A percentile compares a stretch with the other conserved stretches of the same genome.
phyloP scores from a whole-genome alignment of 352 stramenopile species.

The Aphanomyces invadans region DNA sequence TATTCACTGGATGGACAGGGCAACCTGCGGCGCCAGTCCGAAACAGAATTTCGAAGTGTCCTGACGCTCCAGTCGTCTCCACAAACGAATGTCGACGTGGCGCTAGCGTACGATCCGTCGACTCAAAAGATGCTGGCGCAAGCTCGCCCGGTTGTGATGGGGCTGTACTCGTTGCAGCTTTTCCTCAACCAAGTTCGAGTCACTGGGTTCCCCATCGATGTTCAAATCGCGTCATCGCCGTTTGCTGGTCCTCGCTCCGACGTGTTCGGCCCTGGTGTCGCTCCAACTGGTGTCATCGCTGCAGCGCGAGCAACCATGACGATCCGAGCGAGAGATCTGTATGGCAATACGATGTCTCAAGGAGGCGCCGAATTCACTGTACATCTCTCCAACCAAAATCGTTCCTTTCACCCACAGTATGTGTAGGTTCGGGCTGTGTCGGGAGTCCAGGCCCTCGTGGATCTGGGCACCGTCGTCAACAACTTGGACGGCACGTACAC shows the following conservation, averaged over 20 bases:
- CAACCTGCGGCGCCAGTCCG: background rate
- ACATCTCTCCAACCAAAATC: background rate
- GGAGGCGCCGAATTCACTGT: constrained; percentile 22
- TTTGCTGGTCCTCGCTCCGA: constrained; percentile 39
- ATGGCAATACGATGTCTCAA: constrained; percentile 48
- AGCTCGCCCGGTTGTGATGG: constrained; percentile 7
- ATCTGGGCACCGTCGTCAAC: constrained; percentile 32
- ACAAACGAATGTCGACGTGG: constrained; percentile 25
- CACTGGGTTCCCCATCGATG: constrained; percentile 35
- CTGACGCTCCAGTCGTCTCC: constrained; percentile 27
- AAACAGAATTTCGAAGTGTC: background rate
- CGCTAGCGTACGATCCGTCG: background rate
- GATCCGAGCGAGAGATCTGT: constrained; percentile 44
- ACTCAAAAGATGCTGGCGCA: background rate
- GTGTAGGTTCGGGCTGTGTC: constrained; percentile 36
- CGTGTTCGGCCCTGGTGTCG: constrained; percentile 41
- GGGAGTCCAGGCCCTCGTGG: constrained; percentile 24
- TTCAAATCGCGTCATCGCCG: constrained; percentile 36
- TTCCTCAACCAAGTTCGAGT: constrained; percentile 37
- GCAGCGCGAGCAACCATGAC: constrained; percentile 35
- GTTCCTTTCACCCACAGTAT: background rate
- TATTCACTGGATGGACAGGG: constrained; percentile 1
- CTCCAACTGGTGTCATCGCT: constrained; percentile 36
- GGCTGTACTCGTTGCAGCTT: constrained; percentile 46
- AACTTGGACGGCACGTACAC: constrained; percentile 45